These are phyloP conservation scores for Aspergillus olivimuriae DNA, from an alignment of 495 filamentous ascomycete species.

Conservation along the genomic window DNA sequence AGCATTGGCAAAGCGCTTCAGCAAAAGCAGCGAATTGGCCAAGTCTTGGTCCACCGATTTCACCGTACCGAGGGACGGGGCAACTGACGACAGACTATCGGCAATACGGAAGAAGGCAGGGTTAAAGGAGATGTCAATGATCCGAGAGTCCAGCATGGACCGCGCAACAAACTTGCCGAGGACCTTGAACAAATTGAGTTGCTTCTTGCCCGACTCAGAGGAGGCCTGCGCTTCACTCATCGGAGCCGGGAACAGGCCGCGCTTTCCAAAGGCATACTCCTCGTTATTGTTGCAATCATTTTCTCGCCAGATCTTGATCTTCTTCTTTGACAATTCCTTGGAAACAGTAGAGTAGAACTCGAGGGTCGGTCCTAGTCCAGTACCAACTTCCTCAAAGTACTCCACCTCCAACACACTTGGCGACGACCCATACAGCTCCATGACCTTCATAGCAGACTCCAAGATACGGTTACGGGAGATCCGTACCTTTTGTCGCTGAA, in stretches of 20 bases:
- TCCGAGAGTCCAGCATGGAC: conserved; percentile 96
- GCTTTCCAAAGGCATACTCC: conserved; percentile 81
- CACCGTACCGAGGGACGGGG: conserved; percentile 86
- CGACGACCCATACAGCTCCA: conserved; percentile 96
- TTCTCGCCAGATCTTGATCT: conserved; percentile 92
- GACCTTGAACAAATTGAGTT: conserved; percentile 83
- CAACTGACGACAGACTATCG: conserved; percentile 62
- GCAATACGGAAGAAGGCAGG: conserved; percentile 96
- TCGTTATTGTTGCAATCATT: conserved; percentile 68
- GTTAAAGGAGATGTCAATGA: conserved; percentile 97
- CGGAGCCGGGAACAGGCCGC: conserved; percentile 87
- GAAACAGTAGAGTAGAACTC: conserved; percentile 99
- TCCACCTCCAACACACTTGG: conserved; percentile 95
- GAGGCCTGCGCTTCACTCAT: conserved; percentile 73
- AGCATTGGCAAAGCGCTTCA: conserved; percentile 79
- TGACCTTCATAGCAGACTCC: conserved; percentile 97
- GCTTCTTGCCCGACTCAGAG: conserved; percentile 70
- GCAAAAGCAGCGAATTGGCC: conserved; percentile 75
- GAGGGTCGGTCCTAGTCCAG: conserved; percentile 89
- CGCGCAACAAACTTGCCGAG: conserved; percentile 96
- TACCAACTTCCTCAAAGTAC: conserved; percentile 98
- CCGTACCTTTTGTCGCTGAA: conserved; percentile 95
- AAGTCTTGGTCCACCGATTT: conserved; percentile 83
- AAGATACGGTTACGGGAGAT: conserved; percentile 89
- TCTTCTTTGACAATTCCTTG: conserved; percentile 95